Base-by-base conservation (phyloP, 129 eudicot species). In the Centrapalus pauciflorus region DNA sequence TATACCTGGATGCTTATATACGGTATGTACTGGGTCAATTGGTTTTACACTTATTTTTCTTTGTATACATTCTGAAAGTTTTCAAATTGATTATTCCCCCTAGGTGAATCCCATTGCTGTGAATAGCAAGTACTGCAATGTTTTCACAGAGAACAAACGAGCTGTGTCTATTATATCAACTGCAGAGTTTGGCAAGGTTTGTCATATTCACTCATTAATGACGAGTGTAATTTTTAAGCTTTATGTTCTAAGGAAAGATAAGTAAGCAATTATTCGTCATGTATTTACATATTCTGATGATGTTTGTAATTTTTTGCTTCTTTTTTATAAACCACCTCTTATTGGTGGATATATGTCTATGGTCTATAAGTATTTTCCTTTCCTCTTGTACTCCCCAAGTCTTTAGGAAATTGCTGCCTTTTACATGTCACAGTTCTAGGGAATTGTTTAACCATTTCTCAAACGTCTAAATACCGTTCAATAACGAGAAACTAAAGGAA, bases 81-180 rank as follows among this genome's bases (percentile, higher is more conserved):
- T 10, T 17, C 72, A 27, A 66, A 28, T 51, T 65, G 68, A 35
- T 69, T 43, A 14, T 34, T 34, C 61, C 54, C 61, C 50, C 14
- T 57, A 92, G 98, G 98, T 92, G 34, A 92, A 92, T 76, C 98
- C 96, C 37, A 92, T 92, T 82, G 98, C 98, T 37, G 98, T 92
- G 73, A 92, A 92, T 77, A 92, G 98, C 91, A 84, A 87, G 78
- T 83, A 83, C 70, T 92, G 98, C 73, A 85, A 92, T 63, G 98
- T 92, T 66, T 92, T 92, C 75, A 88, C 96, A n/a, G 96, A 92
- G 71, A 92, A 92, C 71, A 92, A 88, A 64, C 84, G 96, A 55
- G 89, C 87, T 32, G 95, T 85, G 7, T 81, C 85, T 55, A 57
- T 85, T 26, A 88, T 88, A 71, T 92, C 98, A 69, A 88, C 96